Evolutionary conservation across 805 yeast species (phyloP).

Genomic region (Nematodospora valgi): DNA sequence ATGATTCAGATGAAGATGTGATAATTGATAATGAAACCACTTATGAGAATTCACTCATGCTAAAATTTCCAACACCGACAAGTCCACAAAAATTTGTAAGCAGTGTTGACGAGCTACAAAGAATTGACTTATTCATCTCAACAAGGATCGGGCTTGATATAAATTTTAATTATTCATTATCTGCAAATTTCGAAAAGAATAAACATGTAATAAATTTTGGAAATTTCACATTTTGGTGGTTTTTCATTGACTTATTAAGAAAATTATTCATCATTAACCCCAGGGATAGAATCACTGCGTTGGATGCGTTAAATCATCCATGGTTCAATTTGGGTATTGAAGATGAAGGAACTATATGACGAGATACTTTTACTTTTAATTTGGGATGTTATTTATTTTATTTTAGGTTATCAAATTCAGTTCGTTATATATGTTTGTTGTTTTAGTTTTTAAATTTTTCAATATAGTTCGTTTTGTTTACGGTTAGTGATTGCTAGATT

Average conservation of each 20-base stretch:
- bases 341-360: constrained; percentile 38
- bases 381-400: not conserved
- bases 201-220: constrained; percentile 48
- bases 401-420: no score
- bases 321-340: constrained; percentile 47
- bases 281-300: constrained; percentile 34
- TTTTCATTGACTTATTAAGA: constrained; percentile 48
- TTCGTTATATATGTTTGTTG: no score
- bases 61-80: constrained; percentile 36
- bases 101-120: constrained; percentile 37
- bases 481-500: no score
- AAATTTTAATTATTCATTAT: constrained; percentile 36
- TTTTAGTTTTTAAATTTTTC: no score
- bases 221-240: constrained; percentile 78
- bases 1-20: constrained; percentile 21
- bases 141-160: constrained; percentile 38
- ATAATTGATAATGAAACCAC: constrained; percentile 29
- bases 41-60: constrained; percentile 20
- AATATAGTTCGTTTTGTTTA: no score
- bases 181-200: constrained; percentile 35
- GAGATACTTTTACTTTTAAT: not conserved
- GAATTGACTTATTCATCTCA: constrained; percentile 44
- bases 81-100: constrained; percentile 39
- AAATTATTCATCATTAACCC: constrained; percentile 40
- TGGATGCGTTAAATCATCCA: constrained; percentile 44